Base-by-base conservation (phyloP, 2,329 filamentous ascomycete species). In the Pseudogymnoascus sp. region DNA sequence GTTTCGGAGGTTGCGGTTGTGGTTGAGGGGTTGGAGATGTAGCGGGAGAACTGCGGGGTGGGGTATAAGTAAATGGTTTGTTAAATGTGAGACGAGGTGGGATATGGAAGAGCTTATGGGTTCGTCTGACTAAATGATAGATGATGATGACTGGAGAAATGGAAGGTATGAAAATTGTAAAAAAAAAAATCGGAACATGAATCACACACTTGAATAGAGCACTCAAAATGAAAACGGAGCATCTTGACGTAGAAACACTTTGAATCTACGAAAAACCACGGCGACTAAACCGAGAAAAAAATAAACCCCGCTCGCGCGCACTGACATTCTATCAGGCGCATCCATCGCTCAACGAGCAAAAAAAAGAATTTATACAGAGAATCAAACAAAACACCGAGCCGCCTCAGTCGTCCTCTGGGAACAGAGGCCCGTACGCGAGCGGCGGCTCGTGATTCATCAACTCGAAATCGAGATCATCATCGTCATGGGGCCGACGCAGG, bases 391-490 rank as follows among this genome's bases (percentile, higher is more conserved):
- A 31, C 48, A 31, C 16, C 51, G 28, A 19, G 28, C n/a, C 51
- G 51, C 28, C 28, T 57, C 51, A 57, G 16, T 57, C 51, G 16
- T 57, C 51, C 13, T 57, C 51, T n/a, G 51, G 51, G 28, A 57
- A 57, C 25, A 57, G n/a, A 57, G 51, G 28, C 28, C 51, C 51
- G 51, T 57, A 57, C 51, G 51, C 51, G 51, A 57, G 51, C n/a
- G 51, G 51, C 25, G 51, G 51, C 25, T 80, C 82, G 60, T 37
- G 60, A 43, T 61, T 37, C 70, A 75, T 64, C 67, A 73, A 73
- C 66, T 74, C 73, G 64, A 73, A 75, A 69, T 75, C 73, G 63
- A 74, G 69, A 67, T 74, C 73, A 67, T 74, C 71, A 62, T 74
- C 72, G 63, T 73, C 71, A 68, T 61, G 34, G 34, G 37, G 60